Base-by-base conservation (phyloP, 2,329 filamentous ascomycete species). In the Fusarium fujikuroi region DNA sequence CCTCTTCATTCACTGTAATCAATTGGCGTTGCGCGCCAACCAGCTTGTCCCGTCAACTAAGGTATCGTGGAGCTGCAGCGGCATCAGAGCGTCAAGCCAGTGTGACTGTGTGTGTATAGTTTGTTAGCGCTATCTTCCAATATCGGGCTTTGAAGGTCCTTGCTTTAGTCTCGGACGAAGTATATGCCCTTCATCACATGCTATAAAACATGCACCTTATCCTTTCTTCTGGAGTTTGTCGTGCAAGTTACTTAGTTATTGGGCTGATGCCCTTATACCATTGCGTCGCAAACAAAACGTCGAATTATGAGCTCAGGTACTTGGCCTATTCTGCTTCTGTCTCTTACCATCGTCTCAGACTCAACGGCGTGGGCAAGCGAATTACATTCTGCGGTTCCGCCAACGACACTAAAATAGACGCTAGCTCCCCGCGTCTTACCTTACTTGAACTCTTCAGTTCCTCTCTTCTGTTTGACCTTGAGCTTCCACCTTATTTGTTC, bases 371-470 rank as follows among this genome's bases (percentile, higher is more conserved):
- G 23, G 60, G 40, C 23, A 61, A 53, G 47, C 47, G 47, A 63
- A 64, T 63, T 60, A 18, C 50, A 54, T 34, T 54, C 61, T 74
- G 72, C 63, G 70, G 63, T 76, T 75, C 73, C 73, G 76, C 76
- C 71, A 73, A 70, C 60, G 43, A 40, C 69, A 77, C 74, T 77
- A 77, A 77, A 65, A 56, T 42, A 69, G 59, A 66, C 76, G 49
- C 75, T 78, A 78, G 72, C 76, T 78, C 76, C 75, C 76, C 76
- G 69, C 76, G 73, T 78, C 74, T 77, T 66, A 75, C 74, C 73
- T 75, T 47, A 21, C 61, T 60, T 65, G 64, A 63, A 64, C 68
- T 64, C 65, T 59, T 66, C 57, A 42, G 34, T 49, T 47, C 65
- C 39, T 72, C 42, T 52, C 53, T 62, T 37, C 42, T 40, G 30